phyloP scores from a whole-genome alignment of 495 filamentous ascomycete species.

The Chaetomium cochliodes region DNA sequence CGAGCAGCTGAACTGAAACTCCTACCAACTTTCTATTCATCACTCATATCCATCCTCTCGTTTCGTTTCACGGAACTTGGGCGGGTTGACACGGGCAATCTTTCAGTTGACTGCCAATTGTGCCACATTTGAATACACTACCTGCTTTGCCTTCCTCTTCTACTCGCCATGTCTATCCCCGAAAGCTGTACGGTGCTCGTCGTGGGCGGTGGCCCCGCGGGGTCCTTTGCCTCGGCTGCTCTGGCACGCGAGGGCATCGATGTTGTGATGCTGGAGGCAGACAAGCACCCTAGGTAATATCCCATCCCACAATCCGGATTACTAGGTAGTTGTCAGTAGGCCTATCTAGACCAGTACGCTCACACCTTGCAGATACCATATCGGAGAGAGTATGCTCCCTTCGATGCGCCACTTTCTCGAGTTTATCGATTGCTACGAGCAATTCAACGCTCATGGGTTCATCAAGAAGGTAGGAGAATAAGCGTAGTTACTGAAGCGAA shows the following conservation, averaged over 20 bases:
- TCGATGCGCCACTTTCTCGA: conserved; percentile 50
- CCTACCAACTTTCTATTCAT: too few species aligned
- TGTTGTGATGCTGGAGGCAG: conserved; percentile 46
- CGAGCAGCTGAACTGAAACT: too few species aligned
- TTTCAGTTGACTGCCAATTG: too few species aligned
- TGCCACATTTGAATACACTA: too few species aligned
- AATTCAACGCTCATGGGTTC: conserved; percentile 49
- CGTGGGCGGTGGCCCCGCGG: conserved; percentile 49
- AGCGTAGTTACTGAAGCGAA: not conserved
- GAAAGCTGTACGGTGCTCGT: conserved; percentile 44
- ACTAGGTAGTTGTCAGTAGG: too few species aligned
- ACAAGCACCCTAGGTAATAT: conserved; percentile 43
- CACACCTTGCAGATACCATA: conserved; percentile 34
- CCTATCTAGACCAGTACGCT: too few species aligned
- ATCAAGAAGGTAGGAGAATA: conserved; percentile 31
- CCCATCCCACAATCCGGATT: too few species aligned
- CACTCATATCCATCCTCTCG: too few species aligned
- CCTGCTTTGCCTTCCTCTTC: too few species aligned
- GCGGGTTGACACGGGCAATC: too few species aligned
- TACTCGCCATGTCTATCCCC: conserved; percentile 31
- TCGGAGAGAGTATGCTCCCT: conserved; percentile 52
- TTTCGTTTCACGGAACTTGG: too few species aligned
- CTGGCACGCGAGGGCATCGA: conserved; percentile 49
- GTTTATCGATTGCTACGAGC: conserved; percentile 49
- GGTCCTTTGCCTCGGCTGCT: conserved; percentile 46